phyloP scores from a whole-genome alignment of 306 rosid genomes.

The Gillenia trifoliata region DNA sequence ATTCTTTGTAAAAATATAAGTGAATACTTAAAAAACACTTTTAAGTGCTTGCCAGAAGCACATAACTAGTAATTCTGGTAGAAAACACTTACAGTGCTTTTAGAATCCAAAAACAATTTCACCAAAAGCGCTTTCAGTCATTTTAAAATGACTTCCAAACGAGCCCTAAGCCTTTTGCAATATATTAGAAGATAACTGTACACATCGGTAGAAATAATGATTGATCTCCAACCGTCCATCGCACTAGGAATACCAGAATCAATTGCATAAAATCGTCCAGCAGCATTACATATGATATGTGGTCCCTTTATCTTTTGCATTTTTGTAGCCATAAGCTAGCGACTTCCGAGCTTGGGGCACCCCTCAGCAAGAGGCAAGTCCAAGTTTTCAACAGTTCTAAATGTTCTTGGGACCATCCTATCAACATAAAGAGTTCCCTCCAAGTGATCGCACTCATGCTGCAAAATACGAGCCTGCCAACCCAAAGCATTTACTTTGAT shows the following conservation, averaged over 20 bases:
- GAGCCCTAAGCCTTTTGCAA: not conserved
- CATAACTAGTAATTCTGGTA: no score
- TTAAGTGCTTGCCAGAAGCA: no score
- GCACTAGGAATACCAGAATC: not conserved
- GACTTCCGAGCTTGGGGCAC: constrained; percentile 69
- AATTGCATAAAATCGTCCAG: not conserved
- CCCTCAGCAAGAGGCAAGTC: constrained; percentile 77
- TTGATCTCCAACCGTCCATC: not conserved
- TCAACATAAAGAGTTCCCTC: constrained; percentile 85
- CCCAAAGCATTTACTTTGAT: constrained; percentile 68
- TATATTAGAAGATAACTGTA: not conserved
- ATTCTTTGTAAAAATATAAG: no score
- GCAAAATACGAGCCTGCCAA: constrained; percentile 93
- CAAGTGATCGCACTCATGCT: constrained; percentile 91
- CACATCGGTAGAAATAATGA: not conserved
- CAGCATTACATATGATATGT: not conserved
- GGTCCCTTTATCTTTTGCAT: not conserved
- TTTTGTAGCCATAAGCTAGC: constrained; percentile 20
- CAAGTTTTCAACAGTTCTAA: constrained; percentile 67
- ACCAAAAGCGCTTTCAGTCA: no score
- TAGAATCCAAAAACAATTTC: no score
- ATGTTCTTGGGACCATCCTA: constrained; percentile 79
- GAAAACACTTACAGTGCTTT: no score
- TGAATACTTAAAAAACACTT: no score
- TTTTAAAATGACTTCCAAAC: not conserved